phyloP scores from a whole-genome alignment of 2,329 filamentous ascomycete species.

The Calonectria honghensis region DNA sequence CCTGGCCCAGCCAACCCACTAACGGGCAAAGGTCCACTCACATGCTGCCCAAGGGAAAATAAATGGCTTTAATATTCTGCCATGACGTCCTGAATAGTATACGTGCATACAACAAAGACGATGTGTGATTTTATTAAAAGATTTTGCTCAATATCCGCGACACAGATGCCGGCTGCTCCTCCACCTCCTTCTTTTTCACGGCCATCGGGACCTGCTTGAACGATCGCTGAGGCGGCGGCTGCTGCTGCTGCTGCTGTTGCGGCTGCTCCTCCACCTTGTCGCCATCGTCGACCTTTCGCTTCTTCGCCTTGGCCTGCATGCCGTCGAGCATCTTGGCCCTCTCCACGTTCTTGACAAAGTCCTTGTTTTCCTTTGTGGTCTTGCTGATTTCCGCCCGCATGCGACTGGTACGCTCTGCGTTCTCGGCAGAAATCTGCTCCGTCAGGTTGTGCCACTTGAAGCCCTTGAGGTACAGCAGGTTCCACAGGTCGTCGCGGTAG shows the following conservation, averaged over 20 bases:
- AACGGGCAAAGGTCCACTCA: slow-evolving; percentile 46
- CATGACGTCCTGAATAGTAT: slow-evolving; percentile 29
- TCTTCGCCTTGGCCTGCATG: slow-evolving; percentile 77
- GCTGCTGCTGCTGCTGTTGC: too few relatives aligned
- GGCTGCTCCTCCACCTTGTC: slow-evolving; percentile 41
- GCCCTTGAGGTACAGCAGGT: slow-evolving; percentile 85
- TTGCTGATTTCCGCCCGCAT: slow-evolving; percentile 86
- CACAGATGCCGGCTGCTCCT: slow-evolving; percentile 73
- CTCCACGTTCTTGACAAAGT: slow-evolving; percentile 87
- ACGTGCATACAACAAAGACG: neutral
- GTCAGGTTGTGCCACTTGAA: slow-evolving; percentile 89
- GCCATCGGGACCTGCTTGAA: slow-evolving; percentile 81
- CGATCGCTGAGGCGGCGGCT: slow-evolving; percentile 61
- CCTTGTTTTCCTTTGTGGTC: slow-evolving; percentile 86
- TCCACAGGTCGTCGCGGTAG: slow-evolving; percentile 93
- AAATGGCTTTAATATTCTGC: slow-evolving; percentile 24
- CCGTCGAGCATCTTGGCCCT: slow-evolving; percentile 85
- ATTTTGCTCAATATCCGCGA: slow-evolving; percentile 79
- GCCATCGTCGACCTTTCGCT: slow-evolving; percentile 58
- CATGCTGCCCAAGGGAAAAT: slow-evolving; percentile 27
- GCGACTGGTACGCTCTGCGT: slow-evolving; percentile 84
- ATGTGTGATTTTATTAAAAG: slow-evolving; percentile 65
- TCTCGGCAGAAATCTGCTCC: slow-evolving; percentile 87
- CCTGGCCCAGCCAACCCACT: slow-evolving; percentile 43
- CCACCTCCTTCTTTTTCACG: slow-evolving; percentile 66